Evolutionary conservation across 1,139 yeast species (phyloP).

Genomic region (Candida smagusa): DNA sequence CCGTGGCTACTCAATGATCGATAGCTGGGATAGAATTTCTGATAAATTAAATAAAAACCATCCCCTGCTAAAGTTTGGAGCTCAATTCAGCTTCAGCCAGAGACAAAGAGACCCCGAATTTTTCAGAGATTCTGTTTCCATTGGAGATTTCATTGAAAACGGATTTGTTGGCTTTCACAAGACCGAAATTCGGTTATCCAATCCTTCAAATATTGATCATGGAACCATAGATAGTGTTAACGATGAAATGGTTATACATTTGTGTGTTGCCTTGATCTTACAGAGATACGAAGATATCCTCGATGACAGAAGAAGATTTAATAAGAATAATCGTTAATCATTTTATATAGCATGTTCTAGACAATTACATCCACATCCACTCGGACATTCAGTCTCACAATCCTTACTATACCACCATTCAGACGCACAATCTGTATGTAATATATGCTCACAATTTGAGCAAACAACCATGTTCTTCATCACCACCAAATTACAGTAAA

Average conservation of each 20-base stretch:
- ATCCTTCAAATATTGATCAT: conserved; percentile 1
- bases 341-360: conserved; percentile 16
- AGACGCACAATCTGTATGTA: conserved; percentile 76
- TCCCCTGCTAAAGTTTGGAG: conserved; percentile 1
- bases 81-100: background rate
- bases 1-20: conserved; percentile 7
- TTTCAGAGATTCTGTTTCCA: conserved; percentile 4
- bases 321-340: background rate
- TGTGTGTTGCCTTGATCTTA: conserved; percentile 7
- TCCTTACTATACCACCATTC: conserved; percentile 66
- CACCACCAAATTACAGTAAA: conserved; percentile 61
- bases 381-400: conserved; percentile 61
- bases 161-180: conserved; percentile 1
- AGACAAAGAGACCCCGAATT: conserved; percentile 3
- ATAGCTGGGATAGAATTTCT: conserved; percentile 7
- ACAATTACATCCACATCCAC: conserved; percentile 89
- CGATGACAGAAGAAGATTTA: conserved; percentile 3
- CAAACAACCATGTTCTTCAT: conserved; percentile 66
- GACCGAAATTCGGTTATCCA: conserved; percentile 4
- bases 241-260: conserved; percentile 7
- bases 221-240: conserved; percentile 7
- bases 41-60: conserved; percentile 3
- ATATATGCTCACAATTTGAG: conserved; percentile 69
- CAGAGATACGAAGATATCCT: conserved; percentile 8
- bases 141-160: conserved; percentile 7